Conservation (phyloP, 208 protist species). For the Leishmania major region DNA sequence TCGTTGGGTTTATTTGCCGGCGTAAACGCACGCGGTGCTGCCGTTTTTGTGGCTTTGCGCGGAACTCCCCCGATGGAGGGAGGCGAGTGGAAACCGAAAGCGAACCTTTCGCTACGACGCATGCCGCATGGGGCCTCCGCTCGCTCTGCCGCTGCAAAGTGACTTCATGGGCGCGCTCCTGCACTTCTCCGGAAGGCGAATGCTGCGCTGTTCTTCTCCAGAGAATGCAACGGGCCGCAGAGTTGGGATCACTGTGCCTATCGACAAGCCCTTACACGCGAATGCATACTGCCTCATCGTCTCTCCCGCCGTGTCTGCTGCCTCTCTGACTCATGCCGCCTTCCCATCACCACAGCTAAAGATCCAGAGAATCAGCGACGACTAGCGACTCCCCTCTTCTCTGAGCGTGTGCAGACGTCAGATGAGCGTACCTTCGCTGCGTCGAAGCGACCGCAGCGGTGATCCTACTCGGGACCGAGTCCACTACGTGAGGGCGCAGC, state of each 20-base stretch:
- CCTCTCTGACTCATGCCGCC: background rate
- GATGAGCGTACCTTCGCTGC: background rate
- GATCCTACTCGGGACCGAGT: background rate
- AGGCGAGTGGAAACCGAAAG: background rate
- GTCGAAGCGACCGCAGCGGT: background rate
- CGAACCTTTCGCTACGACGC: background rate
- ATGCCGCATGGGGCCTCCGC: background rate
- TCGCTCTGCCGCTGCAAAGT: background rate
- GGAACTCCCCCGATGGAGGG: background rate
- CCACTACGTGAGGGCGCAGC: constrained; percentile 4
- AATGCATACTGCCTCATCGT: background rate
- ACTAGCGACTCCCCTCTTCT: background rate
- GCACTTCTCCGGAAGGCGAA: background rate
- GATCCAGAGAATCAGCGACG: background rate
- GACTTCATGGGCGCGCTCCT: background rate
- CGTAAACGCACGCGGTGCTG: background rate
- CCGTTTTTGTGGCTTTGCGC: background rate
- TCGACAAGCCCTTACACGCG: background rate
- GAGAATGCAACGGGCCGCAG: background rate
- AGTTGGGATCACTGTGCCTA: background rate
- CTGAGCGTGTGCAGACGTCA: background rate
- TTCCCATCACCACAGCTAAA: background rate
- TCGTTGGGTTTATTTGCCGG: background rate
- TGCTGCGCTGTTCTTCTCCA: background rate
- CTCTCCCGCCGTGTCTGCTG: background rate